Evolutionary conservation across 2,329 filamentous ascomycete genomes (phyloP).

Genomic region (Metarhizium anisopliae): DNA sequence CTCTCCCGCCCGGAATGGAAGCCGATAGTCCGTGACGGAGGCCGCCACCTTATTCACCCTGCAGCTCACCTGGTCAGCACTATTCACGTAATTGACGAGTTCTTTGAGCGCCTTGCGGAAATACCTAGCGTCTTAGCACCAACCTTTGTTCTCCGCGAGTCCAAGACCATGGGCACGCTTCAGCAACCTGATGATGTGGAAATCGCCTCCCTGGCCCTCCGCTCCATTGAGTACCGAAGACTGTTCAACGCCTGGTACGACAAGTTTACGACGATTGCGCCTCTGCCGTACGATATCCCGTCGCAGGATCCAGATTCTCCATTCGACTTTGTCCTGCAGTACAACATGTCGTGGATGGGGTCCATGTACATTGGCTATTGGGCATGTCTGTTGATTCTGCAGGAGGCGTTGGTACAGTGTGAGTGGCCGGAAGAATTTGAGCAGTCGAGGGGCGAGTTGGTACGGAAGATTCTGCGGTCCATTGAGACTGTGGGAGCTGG

Average conservation of each 20-base stretch:
- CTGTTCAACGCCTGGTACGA: slow-evolving; percentile 25
- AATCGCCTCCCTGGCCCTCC: slow-evolving; percentile 19
- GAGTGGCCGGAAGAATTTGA: slow-evolving; percentile 16
- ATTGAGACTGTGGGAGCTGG: slow-evolving; percentile 28
- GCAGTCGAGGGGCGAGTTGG: slow-evolving; percentile 17
- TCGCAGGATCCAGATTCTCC: slow-evolving; percentile 21
- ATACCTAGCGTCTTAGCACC: slow-evolving; percentile 23
- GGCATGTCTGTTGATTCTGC: slow-evolving; percentile 30
- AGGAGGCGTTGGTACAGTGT: slow-evolving; percentile 27
- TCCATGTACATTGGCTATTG: slow-evolving; percentile 27
- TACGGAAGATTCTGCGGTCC: slow-evolving; percentile 25
- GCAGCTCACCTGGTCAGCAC: slow-evolving; percentile 12
- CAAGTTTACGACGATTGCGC: slow-evolving; percentile 14
- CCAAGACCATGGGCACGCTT: slow-evolving; percentile 10
- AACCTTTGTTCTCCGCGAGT: slow-evolving; percentile 23
- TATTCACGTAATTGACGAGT: slow-evolving; percentile 21
- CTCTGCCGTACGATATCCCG: slow-evolving; percentile 17
- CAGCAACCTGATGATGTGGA: slow-evolving; percentile 18
- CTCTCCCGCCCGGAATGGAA: slow-evolving; percentile 27
- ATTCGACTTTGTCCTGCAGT: slow-evolving; percentile 23
- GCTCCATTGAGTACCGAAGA: slow-evolving; percentile 18
- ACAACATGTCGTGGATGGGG: slow-evolving; percentile 23
- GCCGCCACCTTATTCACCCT: slow-evolving; percentile 17
- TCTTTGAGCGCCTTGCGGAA: slow-evolving; percentile 24
- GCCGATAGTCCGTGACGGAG: slow-evolving; percentile 18